phyloP scores from a whole-genome alignment of 345 rosid species.

The Dipteronia sinensis region DNA sequence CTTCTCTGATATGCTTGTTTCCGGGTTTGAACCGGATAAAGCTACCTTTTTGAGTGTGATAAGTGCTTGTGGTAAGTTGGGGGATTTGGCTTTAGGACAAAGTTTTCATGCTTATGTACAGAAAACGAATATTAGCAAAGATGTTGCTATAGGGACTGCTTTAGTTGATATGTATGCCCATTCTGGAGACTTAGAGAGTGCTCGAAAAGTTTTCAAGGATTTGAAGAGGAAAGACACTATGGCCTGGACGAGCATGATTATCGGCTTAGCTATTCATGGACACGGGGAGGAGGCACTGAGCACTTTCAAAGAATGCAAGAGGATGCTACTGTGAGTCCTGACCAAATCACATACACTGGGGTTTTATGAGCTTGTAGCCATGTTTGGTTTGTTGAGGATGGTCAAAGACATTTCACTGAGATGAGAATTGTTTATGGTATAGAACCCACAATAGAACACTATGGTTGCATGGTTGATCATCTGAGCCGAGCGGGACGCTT shows the following conservation, averaged over 20 bases:
- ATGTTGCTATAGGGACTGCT: too few relatives aligned
- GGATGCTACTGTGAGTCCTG: conserved; percentile 40
- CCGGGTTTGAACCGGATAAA: conserved; percentile 34
- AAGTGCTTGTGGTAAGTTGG: conserved; percentile 35
- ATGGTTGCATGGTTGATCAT: conserved; percentile 56
- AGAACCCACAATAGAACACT: conserved; percentile 45
- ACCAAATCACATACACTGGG: conserved; percentile 40
- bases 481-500: conserved; percentile 55
- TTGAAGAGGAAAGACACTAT: conserved; percentile 39
- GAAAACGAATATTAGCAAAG: background rate
- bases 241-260: conserved; percentile 54
- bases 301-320: conserved; percentile 47
- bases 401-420: conserved; percentile 40
- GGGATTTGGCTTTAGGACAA: too few relatives aligned
- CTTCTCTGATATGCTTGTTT: conserved; percentile 32
- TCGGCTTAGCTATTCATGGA: conserved; percentile 59
- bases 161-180: conserved; percentile 26
- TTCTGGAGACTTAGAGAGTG: conserved; percentile 29
- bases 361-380: conserved; percentile 58
- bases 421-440: conserved; percentile 42
- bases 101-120: too few relatives aligned
- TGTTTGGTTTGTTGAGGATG: conserved; percentile 48
- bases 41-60: conserved; percentile 44
- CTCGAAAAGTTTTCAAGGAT: conserved; percentile 13
- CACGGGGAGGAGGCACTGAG: conserved; percentile 48